phyloP scores from a whole-genome alignment of 1,284 basidiomycete genomes.

The Dichomitus squalens region DNA sequence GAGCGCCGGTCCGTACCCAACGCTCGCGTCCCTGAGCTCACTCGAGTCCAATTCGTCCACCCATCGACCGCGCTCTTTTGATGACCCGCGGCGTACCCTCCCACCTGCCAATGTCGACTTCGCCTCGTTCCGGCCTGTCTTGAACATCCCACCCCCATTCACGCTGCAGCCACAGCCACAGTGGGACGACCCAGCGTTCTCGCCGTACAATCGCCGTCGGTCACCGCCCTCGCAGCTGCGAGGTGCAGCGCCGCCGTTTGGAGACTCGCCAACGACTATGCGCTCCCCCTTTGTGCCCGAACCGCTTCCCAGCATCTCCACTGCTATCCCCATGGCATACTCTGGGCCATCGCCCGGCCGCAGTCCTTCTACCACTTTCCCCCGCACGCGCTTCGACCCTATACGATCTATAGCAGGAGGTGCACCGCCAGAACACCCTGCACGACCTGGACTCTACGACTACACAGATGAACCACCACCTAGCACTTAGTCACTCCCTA shows the following conservation, averaged over 20 bases:
- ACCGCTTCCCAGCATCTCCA: constrained; percentile 20
- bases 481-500: constrained; percentile 21
- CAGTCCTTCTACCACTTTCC: constrained; percentile 16
- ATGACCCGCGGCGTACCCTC: constrained; percentile 14
- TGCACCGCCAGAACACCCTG: constrained; percentile 18
- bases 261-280: constrained; percentile 8
- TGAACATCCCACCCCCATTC: constrained; percentile 59
- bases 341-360: constrained; percentile 13
- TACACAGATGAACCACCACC: constrained; percentile 17
- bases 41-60: constrained; percentile 13
- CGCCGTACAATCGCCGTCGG: constrained; percentile 30
- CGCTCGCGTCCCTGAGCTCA: constrained; percentile 23
- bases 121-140: constrained; percentile 48
- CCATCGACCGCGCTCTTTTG: constrained; percentile 9
- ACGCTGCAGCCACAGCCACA: constrained; percentile 66
- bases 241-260: constrained; percentile 8
- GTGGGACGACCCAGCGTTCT: constrained; percentile 49
- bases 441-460: constrained; percentile 24
- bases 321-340: constrained; percentile 13
- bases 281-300: constrained; percentile 15
- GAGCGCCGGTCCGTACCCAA: constrained; percentile 16
- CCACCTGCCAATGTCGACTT: constrained; percentile 31
- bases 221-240: constrained; percentile 18
- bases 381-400: constrained; percentile 20
- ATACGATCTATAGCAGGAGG: constrained; percentile 23